Evolutionary conservation across 371 early-diverging fungal genomes (phyloP).

Genomic region (Rhizopus delemar): DNA sequence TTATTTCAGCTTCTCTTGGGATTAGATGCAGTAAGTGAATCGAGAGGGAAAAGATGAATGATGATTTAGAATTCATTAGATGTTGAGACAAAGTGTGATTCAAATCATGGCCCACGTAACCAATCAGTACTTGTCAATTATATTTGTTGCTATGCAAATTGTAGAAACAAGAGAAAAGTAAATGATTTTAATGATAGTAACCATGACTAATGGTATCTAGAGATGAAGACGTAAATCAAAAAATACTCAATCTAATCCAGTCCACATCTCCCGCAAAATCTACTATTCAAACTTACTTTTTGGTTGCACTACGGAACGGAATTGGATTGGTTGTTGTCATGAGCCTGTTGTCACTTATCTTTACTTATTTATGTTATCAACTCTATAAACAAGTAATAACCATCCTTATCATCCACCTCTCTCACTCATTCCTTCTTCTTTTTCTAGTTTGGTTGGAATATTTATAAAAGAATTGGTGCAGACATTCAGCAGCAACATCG

Average conservation of each 20-base stretch:
- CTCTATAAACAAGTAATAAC: conserved; percentile 37
- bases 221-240: not conserved
- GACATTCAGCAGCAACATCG: conserved; percentile 43
- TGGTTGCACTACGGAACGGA: conserved; percentile 36
- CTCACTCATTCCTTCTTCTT: not conserved
- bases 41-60: not conserved
- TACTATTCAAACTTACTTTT: not conserved
- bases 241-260: not conserved
- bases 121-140: conserved; percentile 33
- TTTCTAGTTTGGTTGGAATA: conserved; percentile 48
- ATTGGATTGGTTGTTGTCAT: conserved; percentile 33
- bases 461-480: conserved; percentile 50
- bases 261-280: not conserved
- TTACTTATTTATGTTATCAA: conserved; percentile 32
- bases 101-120: conserved; percentile 47
- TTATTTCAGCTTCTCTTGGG: conserved; percentile 51
- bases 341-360: conserved; percentile 27
- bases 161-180: conserved; percentile 46
- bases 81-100: conserved; percentile 53
- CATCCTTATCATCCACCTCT: not conserved
- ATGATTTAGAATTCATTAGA: conserved; percentile 20
- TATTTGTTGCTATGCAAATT: conserved; percentile 48
- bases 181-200: not conserved
- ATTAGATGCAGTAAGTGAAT: conserved; percentile 47
- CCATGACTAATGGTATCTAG: not conserved